These are phyloP conservation scores for Conticribra guillardii DNA, from an alignment of 108 stramenopile species.

Conservation along the genomic window DNA sequence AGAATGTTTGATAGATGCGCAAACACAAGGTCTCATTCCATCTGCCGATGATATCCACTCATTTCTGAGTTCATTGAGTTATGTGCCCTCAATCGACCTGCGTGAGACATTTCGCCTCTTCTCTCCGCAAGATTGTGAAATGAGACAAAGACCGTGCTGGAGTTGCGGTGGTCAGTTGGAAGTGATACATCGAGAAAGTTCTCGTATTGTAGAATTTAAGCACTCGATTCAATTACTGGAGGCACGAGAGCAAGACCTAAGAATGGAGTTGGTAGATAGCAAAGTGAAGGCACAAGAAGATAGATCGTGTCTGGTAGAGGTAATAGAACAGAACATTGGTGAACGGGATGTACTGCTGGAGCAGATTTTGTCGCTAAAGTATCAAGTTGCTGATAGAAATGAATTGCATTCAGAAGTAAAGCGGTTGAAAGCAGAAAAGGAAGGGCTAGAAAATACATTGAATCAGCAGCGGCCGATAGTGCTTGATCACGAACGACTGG, in stretches of 20 bases:
- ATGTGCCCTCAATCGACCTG: slow-evolving; percentile 54
- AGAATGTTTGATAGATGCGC: slow-evolving; percentile 37
- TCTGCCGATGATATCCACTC: neutral
- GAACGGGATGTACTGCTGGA: slow-evolving; percentile 33
- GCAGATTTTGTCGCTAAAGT: slow-evolving; percentile 32
- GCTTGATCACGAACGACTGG: slow-evolving; percentile 24
- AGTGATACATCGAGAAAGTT: slow-evolving; percentile 50
- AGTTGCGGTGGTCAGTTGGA: slow-evolving; percentile 51
- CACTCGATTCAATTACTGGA: slow-evolving; percentile 30
- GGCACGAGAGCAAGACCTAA: slow-evolving; percentile 29
- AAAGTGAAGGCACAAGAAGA: slow-evolving; percentile 39
- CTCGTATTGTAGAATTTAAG: slow-evolving; percentile 45
- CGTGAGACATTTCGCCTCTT: slow-evolving; percentile 45
- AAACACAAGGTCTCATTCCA: slow-evolving; percentile 7
- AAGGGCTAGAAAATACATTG: slow-evolving; percentile 17
- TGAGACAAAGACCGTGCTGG: slow-evolving; percentile 39
- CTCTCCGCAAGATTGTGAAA: slow-evolving; percentile 55
- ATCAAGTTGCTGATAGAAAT: slow-evolving; percentile 37
- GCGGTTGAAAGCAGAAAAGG: slow-evolving; percentile 9
- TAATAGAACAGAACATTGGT: slow-evolving; percentile 12
- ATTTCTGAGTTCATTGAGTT: slow-evolving; percentile 1
- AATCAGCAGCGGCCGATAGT: slow-evolving; percentile 33
- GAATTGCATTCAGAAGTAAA: slow-evolving; percentile 25
- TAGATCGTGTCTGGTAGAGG: slow-evolving; percentile 13
- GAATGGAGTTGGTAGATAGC: slow-evolving; percentile 30